Base-by-base conservation (phyloP, 345 rosid species). In the Lagerstroemia speciosa region DNA sequence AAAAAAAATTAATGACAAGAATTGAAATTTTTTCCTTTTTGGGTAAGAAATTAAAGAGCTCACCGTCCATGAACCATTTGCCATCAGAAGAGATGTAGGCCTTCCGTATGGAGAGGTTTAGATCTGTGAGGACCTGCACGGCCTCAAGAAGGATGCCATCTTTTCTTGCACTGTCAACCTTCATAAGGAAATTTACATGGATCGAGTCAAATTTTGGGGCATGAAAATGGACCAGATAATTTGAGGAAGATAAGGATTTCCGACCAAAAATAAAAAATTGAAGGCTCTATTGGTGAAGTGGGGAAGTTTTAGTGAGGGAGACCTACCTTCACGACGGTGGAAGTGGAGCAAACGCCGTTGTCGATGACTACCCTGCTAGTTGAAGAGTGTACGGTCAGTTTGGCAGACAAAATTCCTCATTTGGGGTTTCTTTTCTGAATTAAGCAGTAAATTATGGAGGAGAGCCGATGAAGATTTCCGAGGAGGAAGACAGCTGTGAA, bases 61-160 rank as follows among this genome's bases (percentile, higher is more conserved):
- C 79, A 94, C 99, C 99, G 81, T 94, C 98, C 99, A 94, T 94
- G 91, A 88, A 86, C 92, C 92, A 94, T 34, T 81, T 78, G 65
- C 99, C 98, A 77, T 91, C 99, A 22, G 92, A 87, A 70, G 96
- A 94, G 71, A 94, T 80, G 77, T 94, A 91, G 64, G 93, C 98
- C 68, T 94, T 94, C 74, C 87, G 89, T 36, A 94, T 89, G 64
- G 92, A 89, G 74, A 94, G 98, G 68, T 91, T 87, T 29, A 94
- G 93, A 83, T 94, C 99, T 4, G 99, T 91, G 68, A 94, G 85
- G 67, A 88, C 89, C 73, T 94, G 96, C 43, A 94, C 96, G 15
- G 99, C 91, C 50, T 94, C 98, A 27, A 91, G 75, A 52, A 94
- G 78, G 71, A 91, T 87, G 20, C 96, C 95, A 64, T 86, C 84